Percentiles rank a stretch among this genome's conserved stretches.
These are phyloP conservation scores for Neospora caninum DNA, from an alignment of 169 alveolate species.

Conservation along the genomic window DNA sequence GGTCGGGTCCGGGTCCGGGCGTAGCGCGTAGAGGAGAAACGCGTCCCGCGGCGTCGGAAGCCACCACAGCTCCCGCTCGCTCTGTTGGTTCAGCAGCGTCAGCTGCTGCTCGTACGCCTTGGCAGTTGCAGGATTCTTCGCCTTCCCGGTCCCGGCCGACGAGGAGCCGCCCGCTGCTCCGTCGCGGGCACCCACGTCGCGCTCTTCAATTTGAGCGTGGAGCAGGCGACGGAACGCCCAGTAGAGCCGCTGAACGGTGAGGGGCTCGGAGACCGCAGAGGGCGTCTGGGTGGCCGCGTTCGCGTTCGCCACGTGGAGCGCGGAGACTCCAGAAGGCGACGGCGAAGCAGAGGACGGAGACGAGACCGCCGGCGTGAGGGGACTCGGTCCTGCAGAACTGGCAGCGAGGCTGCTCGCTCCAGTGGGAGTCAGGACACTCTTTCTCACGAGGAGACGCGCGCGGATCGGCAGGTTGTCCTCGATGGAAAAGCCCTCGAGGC, in stretches of 20 bases:
- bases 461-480: conserved; percentile 47
- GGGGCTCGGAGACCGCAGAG: neutral
- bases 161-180: neutral
- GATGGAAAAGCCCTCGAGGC: conserved; percentile 62
- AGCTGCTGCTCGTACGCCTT: conserved; percentile 22
- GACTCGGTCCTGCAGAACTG: neutral
- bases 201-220: conserved; percentile 50
- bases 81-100: neutral
- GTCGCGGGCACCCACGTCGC: conserved; percentile 14
- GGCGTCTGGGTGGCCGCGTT: neutral
- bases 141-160: neutral
- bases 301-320: neutral
- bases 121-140: neutral
- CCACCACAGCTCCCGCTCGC: conserved; percentile 35
- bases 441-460: conserved; percentile 40
- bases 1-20: conserved; percentile 82
- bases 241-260: conserved; percentile 57
- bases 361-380: neutral
- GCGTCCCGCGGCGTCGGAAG: conserved; percentile 68
- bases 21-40: conserved; percentile 79
- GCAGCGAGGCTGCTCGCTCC: neutral
- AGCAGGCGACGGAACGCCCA: conserved; percentile 45
- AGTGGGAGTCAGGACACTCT: neutral
- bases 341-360: neutral
- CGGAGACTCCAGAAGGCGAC: neutral